Evolutionary conservation across 106 monocot genomes (phyloP), one percentile per base, ranked within the genome.

Genomic region (Dioscorea zingiberensis): DNA sequence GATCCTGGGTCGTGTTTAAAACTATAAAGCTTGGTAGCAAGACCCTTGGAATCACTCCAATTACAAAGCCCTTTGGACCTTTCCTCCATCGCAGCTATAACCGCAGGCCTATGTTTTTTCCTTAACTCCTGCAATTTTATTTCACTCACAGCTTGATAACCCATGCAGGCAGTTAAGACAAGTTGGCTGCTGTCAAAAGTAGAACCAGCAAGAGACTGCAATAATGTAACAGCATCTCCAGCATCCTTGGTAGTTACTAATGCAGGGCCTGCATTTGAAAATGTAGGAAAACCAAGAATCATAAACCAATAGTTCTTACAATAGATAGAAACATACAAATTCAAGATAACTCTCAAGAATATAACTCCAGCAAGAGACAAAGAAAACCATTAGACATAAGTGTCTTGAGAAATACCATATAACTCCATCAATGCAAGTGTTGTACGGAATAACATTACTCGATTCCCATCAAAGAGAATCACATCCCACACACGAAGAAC

Each of bases 121-220:
- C 95, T 85, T 13, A 91, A 67, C 15, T 88, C 83, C 51, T 73
- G 69, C 70, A 95, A 45, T 71, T 55, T 85, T 49, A n/a, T 62
- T 79, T 95, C 95, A 81, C 69, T 81, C 27, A 95, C 81, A 70
- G 60, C 45, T 65, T 88, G 95, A 76, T 81, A 91, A 63, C 88
- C 95, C 91, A 95, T 91, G 67, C 91, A 95, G 71, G 95, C 95
- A 69, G 81, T 91, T 64, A 95, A 57, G 13, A 95, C 95, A 75
- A 95, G 85, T 47, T 91, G 95, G 62, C 95, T 95, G 66, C 91
- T 91, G 62, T 95, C 95, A 61, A 95, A 95, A 18, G 95, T 95
- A 67, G 95, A 95, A 38, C 95, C 85, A 68, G 91, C 83, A 69
- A 95, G 87, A 16, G 95, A 88, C 64, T 95, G 95, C 55, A 95